Base-by-base conservation (phyloP, 2,329 filamentous ascomycete species). In the Magnaporthiopsis rhizophila region DNA sequence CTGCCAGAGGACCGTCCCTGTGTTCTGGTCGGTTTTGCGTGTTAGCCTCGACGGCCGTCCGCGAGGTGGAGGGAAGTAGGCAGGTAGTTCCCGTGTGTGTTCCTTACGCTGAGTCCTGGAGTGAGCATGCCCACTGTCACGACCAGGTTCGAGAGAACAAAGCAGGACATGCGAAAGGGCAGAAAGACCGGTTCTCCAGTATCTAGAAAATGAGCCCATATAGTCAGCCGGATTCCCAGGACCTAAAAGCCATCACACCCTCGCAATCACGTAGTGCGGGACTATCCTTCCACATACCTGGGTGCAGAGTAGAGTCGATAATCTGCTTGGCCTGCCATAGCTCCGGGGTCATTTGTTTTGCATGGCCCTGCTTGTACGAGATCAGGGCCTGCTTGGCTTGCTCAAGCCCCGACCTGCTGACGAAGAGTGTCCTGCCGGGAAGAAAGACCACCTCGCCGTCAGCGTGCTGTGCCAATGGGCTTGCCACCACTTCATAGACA, bases 121-220 rank as follows among this genome's bases (percentile, higher is more conserved):
- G 94, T 95, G 64, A 99, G 89, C 95, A 99, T 99, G 71, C 95
- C 95, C 8, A 88, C 94, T 59, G 95, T 99, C 66, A 98, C 94
- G 65, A 98, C 82, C 75, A 99, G 79, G 77, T 99, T 99, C 68
- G 93, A 93, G 64, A 98, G 78, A 64, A 96, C 92, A 74, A 95
- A 99, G 78, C 86, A 90, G 62, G 94, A 98, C 95, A 99, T 99
- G 74, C 95, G 91, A 75, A 98, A 98, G 26, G 95, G 95, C 24
- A 99, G 83, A 71, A 98, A 86, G 67, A 99, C 93, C 61, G 94
- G 89, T 75, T 93, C 83, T 69, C 95, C 95, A 24, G 93, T 98
- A 77, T 99, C 95, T 96, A 67, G 15, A 50, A 50, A 59, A 18
- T n/a, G 3, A 13, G 34, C 34, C 12, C 30, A 30, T 7, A 57